phyloP scores from a whole-genome alignment of 164 flowering plant genomes.

The Cinnamomum micranthum region DNA sequence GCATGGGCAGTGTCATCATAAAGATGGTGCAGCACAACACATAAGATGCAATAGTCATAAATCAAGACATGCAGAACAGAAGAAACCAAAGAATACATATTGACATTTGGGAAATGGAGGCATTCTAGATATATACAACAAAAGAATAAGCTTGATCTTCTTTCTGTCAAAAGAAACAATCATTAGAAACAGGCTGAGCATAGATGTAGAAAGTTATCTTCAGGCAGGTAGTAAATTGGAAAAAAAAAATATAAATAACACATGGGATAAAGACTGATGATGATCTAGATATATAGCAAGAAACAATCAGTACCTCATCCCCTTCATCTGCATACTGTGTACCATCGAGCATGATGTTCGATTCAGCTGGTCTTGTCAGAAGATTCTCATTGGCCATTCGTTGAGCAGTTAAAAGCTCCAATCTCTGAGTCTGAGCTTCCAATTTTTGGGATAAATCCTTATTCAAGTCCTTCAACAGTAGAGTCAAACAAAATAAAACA shows the following conservation, averaged over 20 bases:
- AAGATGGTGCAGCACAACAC: neutral
- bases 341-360: conserved; percentile 33
- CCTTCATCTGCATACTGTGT: conserved; percentile 81
- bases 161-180: neutral
- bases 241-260: too few species aligned
- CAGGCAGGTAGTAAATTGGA: neutral
- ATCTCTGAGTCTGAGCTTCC: conserved; percentile 86
- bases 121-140: too few species aligned
- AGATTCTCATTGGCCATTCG: conserved; percentile 59
- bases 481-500: neutral
- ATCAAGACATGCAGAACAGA: neutral
- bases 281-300: neutral
- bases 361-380: conserved; percentile 36
- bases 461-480: conserved; percentile 65
- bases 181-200: neutral
- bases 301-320: conserved; percentile 67
- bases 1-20: neutral
- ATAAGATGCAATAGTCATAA: neutral
- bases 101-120: neutral
- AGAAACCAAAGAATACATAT: neutral
- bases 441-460: conserved; percentile 80
- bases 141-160: neutral
- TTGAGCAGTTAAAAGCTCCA: conserved; percentile 90
- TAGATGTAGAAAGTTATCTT: neutral
- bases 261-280: too few species aligned